These are phyloP conservation scores for Cornus controversa DNA, from an alignment of 148 eudicot species.

Conservation along the genomic window DNA sequence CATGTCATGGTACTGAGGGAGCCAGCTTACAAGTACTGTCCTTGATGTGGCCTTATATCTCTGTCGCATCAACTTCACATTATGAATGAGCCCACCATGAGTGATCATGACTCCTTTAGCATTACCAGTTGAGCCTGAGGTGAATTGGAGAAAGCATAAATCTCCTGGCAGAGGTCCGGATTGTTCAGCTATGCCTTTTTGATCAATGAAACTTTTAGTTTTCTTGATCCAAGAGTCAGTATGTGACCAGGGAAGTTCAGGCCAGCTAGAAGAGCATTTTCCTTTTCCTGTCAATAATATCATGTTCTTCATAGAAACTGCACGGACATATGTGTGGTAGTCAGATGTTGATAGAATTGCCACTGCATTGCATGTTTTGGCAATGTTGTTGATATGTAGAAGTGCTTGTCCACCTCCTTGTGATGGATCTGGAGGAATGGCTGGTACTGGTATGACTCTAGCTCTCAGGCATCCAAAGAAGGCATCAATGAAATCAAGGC, in stretches of 20 bases:
- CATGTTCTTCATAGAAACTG: neutral
- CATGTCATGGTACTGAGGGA: neutral
- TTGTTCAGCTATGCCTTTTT: neutral
- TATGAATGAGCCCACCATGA: constrained; percentile 1
- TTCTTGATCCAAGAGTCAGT: neutral
- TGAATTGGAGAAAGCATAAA: neutral
- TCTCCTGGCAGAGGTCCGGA: neutral
- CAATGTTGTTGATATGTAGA: neutral
- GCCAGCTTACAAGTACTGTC: neutral
- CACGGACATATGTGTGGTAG: constrained; percentile 1
- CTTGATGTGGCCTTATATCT: neutral
- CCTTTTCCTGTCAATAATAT: neutral
- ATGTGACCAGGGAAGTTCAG: neutral
- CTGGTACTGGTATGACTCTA: neutral
- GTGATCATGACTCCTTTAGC: neutral
- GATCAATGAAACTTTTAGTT: neutral
- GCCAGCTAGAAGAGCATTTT: neutral
- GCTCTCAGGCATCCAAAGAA: neutral
- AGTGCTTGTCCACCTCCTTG: neutral
- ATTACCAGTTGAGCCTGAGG: neutral
- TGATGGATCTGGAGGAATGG: neutral
- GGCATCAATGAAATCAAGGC: neutral
- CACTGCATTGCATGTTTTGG: neutral
- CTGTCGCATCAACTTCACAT: neutral
- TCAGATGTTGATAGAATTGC: neutral